A percentile compares a stretch with the other conserved stretches of the same genome.
phyloP scores from a whole-genome alignment of 1,139 yeast genomes.

The Candida tunisiensis region DNA sequence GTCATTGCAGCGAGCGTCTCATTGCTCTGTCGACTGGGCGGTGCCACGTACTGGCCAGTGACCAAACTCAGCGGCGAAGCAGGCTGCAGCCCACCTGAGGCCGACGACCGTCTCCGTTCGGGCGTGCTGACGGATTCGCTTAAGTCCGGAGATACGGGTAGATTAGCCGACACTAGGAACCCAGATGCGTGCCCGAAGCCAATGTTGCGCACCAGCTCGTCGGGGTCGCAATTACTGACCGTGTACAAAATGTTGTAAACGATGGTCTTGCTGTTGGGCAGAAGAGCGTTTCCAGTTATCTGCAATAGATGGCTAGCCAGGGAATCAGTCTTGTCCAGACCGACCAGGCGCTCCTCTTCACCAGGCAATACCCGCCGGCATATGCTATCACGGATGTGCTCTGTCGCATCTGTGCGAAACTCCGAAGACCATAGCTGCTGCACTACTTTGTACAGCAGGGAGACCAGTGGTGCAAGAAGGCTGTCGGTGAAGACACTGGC shows the following conservation, averaged over 20 bases:
- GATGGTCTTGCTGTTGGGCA: no score
- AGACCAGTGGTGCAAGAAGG: background rate
- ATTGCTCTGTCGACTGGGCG: background rate
- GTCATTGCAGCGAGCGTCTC: conserved; percentile 18
- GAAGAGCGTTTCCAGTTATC: background rate
- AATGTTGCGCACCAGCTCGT: no score
- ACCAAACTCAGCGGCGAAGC: background rate
- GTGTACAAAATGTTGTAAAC: no score
- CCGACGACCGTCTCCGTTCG: background rate
- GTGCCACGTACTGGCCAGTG: background rate
- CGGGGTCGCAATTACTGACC: no score
- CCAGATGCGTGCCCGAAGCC: no score
- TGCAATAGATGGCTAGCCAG: background rate
- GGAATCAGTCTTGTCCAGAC: background rate
- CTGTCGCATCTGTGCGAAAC: background rate
- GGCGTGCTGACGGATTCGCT: background rate
- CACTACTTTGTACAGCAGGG: background rate
- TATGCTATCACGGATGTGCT: background rate
- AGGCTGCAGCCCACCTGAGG: background rate
- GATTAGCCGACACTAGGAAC: no score
- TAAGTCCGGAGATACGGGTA: no score
- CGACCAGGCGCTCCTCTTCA: background rate
- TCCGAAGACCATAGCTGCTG: no score
- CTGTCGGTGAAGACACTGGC: background rate
- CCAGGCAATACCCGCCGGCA: background rate